Conservation (phyloP, 1,139 yeast genomes). For the Suhomyces kunorum region DNA sequence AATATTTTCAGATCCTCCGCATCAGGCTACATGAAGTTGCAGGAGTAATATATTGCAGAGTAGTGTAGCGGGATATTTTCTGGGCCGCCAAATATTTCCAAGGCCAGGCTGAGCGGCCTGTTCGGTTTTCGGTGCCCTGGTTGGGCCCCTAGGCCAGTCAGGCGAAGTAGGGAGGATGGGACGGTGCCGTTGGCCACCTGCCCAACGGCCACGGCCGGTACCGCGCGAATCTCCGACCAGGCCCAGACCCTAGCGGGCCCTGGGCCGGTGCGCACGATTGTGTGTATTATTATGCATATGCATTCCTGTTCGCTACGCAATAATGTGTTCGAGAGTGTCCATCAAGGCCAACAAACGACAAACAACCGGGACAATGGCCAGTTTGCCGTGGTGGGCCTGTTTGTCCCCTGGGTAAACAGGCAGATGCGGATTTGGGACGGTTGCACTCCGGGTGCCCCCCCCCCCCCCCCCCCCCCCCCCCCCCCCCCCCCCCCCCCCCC, state of each 20-base stretch:
- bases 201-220: background rate
- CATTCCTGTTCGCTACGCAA: constrained; percentile 13
- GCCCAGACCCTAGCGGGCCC: constrained; percentile 3
- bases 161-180: background rate
- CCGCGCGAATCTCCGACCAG: background rate
- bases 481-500: too few species aligned
- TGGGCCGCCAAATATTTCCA: background rate
- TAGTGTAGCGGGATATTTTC: constrained; percentile 2
- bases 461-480: too few species aligned
- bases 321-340: constrained; percentile 1
- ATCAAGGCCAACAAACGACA: background rate
- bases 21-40: constrained; percentile 1
- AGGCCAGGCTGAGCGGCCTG: background rate
- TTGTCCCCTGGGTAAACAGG: too few species aligned
- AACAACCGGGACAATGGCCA: background rate
- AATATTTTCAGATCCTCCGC: constrained; percentile 3
- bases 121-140: background rate
- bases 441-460: too few species aligned
- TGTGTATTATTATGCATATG: constrained; percentile 7
- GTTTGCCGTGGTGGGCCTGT: background rate
- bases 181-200: too few species aligned
- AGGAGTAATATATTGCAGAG: constrained; percentile 1
- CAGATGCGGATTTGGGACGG: too few species aligned
- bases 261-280: background rate
- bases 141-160: background rate